Evolutionary conservation across 192 early-diverging fungal genomes (phyloP), one percentile per base, ranked within the genome.

Genomic region (Gryganskiella cystojenkinii): DNA sequence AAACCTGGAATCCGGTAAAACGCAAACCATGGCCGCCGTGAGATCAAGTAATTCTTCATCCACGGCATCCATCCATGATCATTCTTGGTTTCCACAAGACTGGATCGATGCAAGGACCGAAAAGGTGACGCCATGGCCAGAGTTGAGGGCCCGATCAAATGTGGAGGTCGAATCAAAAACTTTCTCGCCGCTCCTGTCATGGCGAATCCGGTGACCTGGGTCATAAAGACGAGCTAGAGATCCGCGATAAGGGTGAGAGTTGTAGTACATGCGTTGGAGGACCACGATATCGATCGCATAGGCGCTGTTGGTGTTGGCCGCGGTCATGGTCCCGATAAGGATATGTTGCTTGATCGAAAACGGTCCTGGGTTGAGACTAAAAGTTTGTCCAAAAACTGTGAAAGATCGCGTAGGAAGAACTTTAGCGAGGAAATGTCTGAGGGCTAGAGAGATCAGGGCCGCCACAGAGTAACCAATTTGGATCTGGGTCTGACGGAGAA

Each of bases 71-170:
- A 13, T 40, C 37, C 37, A 5, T 13, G 37, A 13, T 40, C 37
- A 9, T 40, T 13, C 37, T 40, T 13, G 13, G 7, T 40, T 5
- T 40, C 37, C 7, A 40, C 37, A 40, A 40, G 5, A 40, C 37
- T 40, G 5, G 37, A 43, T 19, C 54, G 25, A 70, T 95, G 92
- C 44, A 94, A 88, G 3, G 91, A 87, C 7, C 86, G 83, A 71
- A 93, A 92, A 37, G 94, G 78, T 9, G 92, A 88, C 28, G 93
- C 87, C 46, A 83, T 87, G 17, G 90, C 82, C 24, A 95, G 83
- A 25, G 80, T 88, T 0, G 83, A 61, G 4, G 95, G 95, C 93
- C 93, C 95, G 34, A 93, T 80, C 93, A 95, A 94, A 7, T 87
- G 82, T 3, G 90, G 72, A n/a, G 94, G 94, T 13, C 37, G 37